Evolutionary conservation across 139 green algal genomes (phyloP).

Genomic region (Astrephomene gubernaculifera): DNA sequence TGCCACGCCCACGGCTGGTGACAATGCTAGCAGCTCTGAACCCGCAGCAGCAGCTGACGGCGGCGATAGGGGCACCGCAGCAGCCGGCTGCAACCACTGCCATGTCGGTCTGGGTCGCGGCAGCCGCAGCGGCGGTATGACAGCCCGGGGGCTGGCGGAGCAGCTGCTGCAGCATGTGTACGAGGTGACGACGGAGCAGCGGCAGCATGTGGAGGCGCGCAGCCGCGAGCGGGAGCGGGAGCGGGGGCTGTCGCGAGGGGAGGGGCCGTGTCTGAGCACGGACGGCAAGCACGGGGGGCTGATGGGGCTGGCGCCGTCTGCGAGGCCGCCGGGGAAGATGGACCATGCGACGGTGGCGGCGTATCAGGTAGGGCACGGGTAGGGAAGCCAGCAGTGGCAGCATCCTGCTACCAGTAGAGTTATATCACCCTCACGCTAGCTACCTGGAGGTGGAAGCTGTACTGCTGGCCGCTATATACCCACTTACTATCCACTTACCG

Average conservation of each 20-base stretch:
- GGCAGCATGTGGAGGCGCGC: slow-evolving; percentile 31
- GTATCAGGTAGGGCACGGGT: slow-evolving; percentile 45
- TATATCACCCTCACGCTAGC: no score
- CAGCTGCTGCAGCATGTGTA: slow-evolving; percentile 49
- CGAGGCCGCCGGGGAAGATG: slow-evolving; percentile 49
- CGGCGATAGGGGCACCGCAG: background rate
- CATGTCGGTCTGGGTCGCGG: no score
- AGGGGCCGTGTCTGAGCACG: background rate
- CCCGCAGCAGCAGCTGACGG: background rate
- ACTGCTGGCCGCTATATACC: no score
- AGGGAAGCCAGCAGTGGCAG: no score
- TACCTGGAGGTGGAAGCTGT: no score
- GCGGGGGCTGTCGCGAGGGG: background rate
- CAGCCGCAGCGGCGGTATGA: background rate
- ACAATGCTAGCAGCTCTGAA: no score
- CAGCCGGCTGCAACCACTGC: background rate
- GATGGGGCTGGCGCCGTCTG: slow-evolving; percentile 20
- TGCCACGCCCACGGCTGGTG: no score
- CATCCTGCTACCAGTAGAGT: no score
- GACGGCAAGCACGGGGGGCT: slow-evolving; percentile 10
- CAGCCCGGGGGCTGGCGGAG: slow-evolving; percentile 24
- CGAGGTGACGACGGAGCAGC: slow-evolving; percentile 39
- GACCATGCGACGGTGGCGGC: slow-evolving; percentile 53
- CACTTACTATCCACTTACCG: no score
- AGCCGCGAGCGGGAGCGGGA: slow-evolving; percentile 22